These are phyloP conservation scores for Sugiyamaella neomexicana DNA, from an alignment of 1,139 yeast genomes.

Conservation along the genomic window DNA sequence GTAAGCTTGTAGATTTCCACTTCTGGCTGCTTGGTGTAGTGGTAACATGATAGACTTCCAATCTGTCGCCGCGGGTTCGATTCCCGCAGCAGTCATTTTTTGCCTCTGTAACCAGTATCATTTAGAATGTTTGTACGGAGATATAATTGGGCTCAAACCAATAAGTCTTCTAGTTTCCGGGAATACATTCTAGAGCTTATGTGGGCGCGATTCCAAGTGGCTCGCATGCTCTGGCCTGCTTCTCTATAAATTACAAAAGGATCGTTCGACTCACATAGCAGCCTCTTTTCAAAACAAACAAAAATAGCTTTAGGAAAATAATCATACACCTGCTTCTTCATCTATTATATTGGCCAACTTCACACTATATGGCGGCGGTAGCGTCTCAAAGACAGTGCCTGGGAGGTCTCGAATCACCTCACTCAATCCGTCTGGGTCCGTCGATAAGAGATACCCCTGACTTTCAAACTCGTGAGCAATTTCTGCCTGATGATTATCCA, in stretches of 20 bases:
- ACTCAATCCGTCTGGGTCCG: slow-evolving; percentile 22
- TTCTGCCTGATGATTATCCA: slow-evolving; percentile 87
- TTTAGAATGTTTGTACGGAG: too few relatives aligned
- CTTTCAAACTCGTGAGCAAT: slow-evolving; percentile 61
- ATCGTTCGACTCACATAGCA: too few relatives aligned
- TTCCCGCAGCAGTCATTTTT: slow-evolving; percentile 15
- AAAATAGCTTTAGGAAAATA: too few relatives aligned
- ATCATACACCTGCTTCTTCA: slow-evolving; percentile 30
- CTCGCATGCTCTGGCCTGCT: too few relatives aligned
- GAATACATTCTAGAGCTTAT: too few relatives aligned
- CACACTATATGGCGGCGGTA: slow-evolving; percentile 30
- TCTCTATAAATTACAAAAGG: too few relatives aligned
- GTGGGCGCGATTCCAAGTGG: too few relatives aligned
- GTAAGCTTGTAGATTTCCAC: neutral
- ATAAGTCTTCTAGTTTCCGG: too few relatives aligned
- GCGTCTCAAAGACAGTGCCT: slow-evolving; percentile 22
- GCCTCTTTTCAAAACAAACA: too few relatives aligned
- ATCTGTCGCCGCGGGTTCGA: slow-evolving; percentile 17
- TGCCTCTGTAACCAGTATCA: neutral
- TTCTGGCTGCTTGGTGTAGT: slow-evolving; percentile 15
- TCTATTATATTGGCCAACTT: slow-evolving; percentile 30
- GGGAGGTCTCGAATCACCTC: slow-evolving; percentile 21
- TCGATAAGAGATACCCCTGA: slow-evolving; percentile 41
- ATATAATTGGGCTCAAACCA: too few relatives aligned
- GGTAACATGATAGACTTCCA: slow-evolving; percentile 16